phyloP scores from a whole-genome alignment of 176 grass and related monocot genomes.

The Bonia amplexicaulis region DNA sequence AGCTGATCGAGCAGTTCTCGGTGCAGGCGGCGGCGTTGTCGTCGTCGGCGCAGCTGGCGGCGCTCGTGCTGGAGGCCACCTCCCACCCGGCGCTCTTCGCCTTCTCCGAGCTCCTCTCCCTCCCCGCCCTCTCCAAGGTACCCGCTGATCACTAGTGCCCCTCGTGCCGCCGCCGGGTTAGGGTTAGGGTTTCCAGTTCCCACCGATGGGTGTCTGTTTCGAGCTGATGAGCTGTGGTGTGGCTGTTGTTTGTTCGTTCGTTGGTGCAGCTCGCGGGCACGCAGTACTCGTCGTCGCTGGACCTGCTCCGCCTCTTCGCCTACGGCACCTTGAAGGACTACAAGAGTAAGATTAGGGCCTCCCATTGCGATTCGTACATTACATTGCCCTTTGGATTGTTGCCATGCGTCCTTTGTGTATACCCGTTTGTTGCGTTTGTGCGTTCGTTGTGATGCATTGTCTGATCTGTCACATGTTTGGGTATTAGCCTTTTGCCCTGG shows the following conservation, averaged over 20 bases:
- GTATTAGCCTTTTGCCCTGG: not conserved
- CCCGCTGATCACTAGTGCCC: not conserved
- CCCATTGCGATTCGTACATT: not conserved
- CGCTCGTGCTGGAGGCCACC: conserved; percentile 84
- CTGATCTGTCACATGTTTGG: not conserved
- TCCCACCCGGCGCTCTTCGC: conserved; percentile 91
- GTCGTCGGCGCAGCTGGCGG: conserved; percentile 58
- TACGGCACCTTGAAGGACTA: conserved; percentile 97
- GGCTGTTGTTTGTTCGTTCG: not conserved
- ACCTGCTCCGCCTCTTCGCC: conserved; percentile 89
- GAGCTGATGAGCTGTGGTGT: conserved; percentile 19
- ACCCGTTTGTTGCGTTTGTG: not conserved
- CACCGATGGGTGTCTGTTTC: not conserved
- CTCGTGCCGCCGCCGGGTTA: not conserved
- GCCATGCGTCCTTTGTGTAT: not conserved
- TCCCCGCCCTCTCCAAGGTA: conserved; percentile 79
- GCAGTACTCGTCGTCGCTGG: conserved; percentile 79
- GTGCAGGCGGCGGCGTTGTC: conserved; percentile 63
- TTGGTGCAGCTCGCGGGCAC: conserved; percentile 64
- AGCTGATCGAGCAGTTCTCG: conserved; percentile 88
- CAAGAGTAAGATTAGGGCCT: conserved; percentile 54
- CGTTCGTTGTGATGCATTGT: not conserved
- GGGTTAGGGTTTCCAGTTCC: not conserved
- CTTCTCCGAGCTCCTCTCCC: conserved; percentile 94
- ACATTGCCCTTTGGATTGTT: not conserved